These are phyloP conservation scores for Fusarium nelsonii DNA, from an alignment of 2,329 filamentous ascomycete genomes.

Conservation along the genomic window DNA sequence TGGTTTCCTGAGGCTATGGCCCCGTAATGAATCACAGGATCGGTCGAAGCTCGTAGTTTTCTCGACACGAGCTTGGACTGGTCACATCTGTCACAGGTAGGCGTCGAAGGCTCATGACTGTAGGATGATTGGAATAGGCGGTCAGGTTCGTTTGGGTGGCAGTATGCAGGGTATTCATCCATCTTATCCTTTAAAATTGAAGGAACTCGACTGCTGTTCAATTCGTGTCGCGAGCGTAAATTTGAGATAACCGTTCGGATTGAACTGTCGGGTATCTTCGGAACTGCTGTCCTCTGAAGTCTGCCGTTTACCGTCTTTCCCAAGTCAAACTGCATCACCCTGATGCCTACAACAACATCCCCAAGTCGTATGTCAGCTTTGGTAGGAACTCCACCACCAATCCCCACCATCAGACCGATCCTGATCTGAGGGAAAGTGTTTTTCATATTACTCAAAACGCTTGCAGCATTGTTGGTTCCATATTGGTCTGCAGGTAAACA, in stretches of 20 bases:
- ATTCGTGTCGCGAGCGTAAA: neutral
- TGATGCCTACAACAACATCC: slow-evolving; percentile 45
- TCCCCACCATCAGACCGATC: slow-evolving; percentile 42
- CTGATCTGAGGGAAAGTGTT: slow-evolving; percentile 57
- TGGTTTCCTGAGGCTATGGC: slow-evolving; percentile 51
- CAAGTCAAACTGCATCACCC: slow-evolving; percentile 47
- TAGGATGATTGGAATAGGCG: neutral
- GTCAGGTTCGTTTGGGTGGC: fast-evolving
- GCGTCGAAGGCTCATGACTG: neutral
- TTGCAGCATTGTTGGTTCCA: slow-evolving; percentile 44
- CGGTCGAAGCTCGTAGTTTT: neutral
- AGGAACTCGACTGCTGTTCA: fast-evolving
- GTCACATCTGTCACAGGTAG: slow-evolving; percentile 11
- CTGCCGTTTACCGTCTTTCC: neutral
- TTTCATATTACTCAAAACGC: slow-evolving; percentile 39
- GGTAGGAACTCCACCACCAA: slow-evolving; percentile 41
- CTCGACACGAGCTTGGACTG: fast-evolving
- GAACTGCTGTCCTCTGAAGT: fast-evolving
- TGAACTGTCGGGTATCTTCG: fast-evolving
- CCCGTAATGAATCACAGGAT: slow-evolving; percentile 15
- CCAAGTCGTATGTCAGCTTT: slow-evolving; percentile 45
- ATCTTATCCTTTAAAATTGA: neutral
- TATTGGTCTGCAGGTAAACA: slow-evolving; percentile 40
- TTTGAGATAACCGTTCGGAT: neutral
- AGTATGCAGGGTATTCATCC: fast-evolving